Base-by-base conservation (phyloP, 2,329 filamentous ascomycete genomes). In the Cercospora sp. region DNA sequence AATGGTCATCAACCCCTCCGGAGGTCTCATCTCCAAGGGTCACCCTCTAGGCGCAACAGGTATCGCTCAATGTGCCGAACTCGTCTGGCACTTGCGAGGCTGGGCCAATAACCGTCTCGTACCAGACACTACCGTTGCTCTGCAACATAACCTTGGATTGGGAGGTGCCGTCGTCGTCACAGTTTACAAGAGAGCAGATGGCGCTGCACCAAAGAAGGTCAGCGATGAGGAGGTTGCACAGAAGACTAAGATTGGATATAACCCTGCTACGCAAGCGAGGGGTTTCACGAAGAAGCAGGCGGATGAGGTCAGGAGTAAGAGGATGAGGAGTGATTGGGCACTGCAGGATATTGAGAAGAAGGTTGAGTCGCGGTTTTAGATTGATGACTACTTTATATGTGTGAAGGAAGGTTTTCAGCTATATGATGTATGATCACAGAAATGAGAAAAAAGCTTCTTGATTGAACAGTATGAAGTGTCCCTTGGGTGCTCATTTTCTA, bases 21-120 rank as follows among this genome's bases (percentile, higher is more conserved):
- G 94, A 53, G 94, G 95, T 1, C 87, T 98, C 65, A 98, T 98
- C 76, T 95, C 91, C 71, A 98, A 98, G 84, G 95, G 94, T 48
- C 95, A 98, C 79, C 94, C 95, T 0, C 88, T 98, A 3, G 94
- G 94, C 36, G 94, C 94, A 0, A 96, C 93, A 0, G 94, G 95
- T 16, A 86, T 98, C 63, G 94, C 94, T 9, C 94, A 98, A 82
- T 97, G 94, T 78, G 92, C 94, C 5, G 94, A 98, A 82, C 84
- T 98, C 10, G 92, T 96, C 30, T 98, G 94, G 94, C 94, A 98
- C 77, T 84, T 98, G 75, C 88, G 94, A 71, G 94, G 94, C 26
- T 97, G 94, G 94, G 94, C 94, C 28, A 97, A 95, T 81, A 98
- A 97, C 84, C 87, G 94, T 57, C 82, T 88, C 10, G 86, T 91